A percentile compares a stretch with the other conserved stretches of the same genome.
Evolutionary conservation across 2,329 filamentous ascomycete species (phyloP).

Genomic region (Verticillium nubilum): DNA sequence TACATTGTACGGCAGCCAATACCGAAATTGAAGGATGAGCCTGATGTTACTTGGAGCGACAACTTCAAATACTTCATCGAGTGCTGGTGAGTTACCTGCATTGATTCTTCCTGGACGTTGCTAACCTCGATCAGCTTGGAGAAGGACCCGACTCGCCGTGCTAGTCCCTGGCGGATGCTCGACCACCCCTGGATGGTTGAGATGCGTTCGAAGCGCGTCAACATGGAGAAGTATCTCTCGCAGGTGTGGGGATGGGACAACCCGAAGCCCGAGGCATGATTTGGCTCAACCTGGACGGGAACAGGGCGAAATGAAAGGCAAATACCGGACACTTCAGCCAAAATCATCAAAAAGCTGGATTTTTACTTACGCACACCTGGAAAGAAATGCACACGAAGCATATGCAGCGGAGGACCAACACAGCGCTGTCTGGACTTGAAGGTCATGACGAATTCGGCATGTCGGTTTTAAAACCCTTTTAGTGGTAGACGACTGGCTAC

Average conservation of each 20-base stretch:
- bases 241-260: slow-evolving; percentile 96
- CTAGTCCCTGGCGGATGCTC: slow-evolving; percentile 96
- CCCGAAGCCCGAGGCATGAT: neutral
- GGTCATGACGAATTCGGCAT: neutral
- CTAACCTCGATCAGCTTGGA: slow-evolving; percentile 61
- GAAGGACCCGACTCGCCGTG: slow-evolving; percentile 81
- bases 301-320: neutral
- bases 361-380: no score
- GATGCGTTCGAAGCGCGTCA: slow-evolving; percentile 93
- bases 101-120: neutral
- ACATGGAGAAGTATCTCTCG: slow-evolving; percentile 90
- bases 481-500: neutral
- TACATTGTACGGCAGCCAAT: slow-evolving; percentile 97
- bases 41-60: slow-evolving; percentile 84
- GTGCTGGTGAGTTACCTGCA: slow-evolving; percentile 72
- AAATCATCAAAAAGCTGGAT: neutral
- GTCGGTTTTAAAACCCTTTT: neutral
- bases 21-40: slow-evolving; percentile 92
- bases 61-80: slow-evolving; percentile 99
- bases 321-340: neutral
- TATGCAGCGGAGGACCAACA: neutral
- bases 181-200: slow-evolving; percentile 99
- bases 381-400: neutral
- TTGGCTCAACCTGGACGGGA: neutral
- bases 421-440: neutral